Percentiles rank a stretch among this genome's conserved stretches.
Evolutionary conservation across 208 protist species (phyloP).

Genomic region (Trypanosoma cruzi): DNA sequence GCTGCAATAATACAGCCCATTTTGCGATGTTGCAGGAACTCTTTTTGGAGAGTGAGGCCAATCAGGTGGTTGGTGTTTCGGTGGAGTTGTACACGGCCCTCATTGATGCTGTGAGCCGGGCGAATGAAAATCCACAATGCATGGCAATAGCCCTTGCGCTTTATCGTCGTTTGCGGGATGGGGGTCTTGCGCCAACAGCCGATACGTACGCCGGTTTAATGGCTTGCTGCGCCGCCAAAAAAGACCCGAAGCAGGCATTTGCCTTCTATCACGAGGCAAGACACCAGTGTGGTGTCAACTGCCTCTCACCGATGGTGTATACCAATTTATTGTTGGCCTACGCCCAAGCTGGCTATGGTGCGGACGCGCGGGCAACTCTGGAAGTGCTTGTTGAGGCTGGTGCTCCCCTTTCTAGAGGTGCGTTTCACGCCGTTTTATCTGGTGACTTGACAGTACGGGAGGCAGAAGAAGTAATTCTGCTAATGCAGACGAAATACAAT

Average conservation of each 20-base stretch:
- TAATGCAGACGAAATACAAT: constrained; percentile 66
- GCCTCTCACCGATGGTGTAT: constrained; percentile 64
- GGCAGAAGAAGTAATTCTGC: constrained; percentile 63
- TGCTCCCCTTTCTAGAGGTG: constrained; percentile 61
- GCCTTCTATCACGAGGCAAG: constrained; percentile 80
- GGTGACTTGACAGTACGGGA: constrained; percentile 63
- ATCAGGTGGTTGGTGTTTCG: constrained; percentile 58
- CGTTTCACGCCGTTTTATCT: constrained; percentile 80
- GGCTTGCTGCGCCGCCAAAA: constrained; percentile 59
- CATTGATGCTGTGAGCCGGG: constrained; percentile 69
- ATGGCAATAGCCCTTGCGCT: constrained; percentile 76
- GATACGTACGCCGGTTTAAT: constrained; percentile 85
- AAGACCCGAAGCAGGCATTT: constrained; percentile 81
- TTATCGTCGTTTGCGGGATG: constrained; percentile 81
- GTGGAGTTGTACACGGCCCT: constrained; percentile 78
- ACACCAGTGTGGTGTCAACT: constrained; percentile 36
- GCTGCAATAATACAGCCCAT: constrained; percentile 47
- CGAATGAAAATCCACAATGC: constrained; percentile 49
- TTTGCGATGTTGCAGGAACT: constrained; percentile 65
- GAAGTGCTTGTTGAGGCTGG: constrained; percentile 83
- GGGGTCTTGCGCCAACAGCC: constrained; percentile 36
- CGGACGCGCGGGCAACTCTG: constrained; percentile 68
- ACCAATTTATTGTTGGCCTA: constrained; percentile 81
- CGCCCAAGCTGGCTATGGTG: constrained; percentile 54
- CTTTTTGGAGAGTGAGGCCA: constrained; percentile 53